Evolutionary conservation across 371 early-diverging fungal genomes (phyloP).

Genomic region (Mycotypha africana): DNA sequence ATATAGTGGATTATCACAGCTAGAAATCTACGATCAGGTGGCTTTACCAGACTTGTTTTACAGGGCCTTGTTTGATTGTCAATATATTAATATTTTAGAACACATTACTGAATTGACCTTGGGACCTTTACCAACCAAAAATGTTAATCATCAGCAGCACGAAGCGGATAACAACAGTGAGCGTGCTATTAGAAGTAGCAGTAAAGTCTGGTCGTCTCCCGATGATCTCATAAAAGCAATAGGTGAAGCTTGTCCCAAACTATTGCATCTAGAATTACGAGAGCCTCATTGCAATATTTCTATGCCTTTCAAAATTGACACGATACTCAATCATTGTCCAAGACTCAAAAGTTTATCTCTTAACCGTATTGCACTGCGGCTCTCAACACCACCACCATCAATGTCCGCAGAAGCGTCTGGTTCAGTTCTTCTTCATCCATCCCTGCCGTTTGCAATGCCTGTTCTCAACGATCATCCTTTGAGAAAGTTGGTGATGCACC

Average conservation of each 20-base stretch:
- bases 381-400: background rate
- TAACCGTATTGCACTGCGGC: conserved; percentile 9
- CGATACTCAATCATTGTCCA: conserved; percentile 8
- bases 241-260: conserved; percentile 6
- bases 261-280: background rate
- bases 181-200: too few species aligned
- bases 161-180: too few species aligned
- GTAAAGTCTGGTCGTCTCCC: too few species aligned
- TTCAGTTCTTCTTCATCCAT: too few species aligned
- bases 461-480: conserved; percentile 3
- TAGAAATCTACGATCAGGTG: conserved; percentile 8
- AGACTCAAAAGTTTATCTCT: background rate
- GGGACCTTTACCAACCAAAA: conserved; percentile 11
- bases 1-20: background rate
- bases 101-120: conserved; percentile 5
- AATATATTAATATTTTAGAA: background rate
- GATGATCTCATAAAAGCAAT: conserved; percentile 3
- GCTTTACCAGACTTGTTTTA: background rate
- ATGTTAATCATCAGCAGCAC: too few species aligned
- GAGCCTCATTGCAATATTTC: conserved; percentile 8
- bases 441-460: too few species aligned
- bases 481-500: conserved; percentile 2
- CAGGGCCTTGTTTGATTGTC: conserved; percentile 5
- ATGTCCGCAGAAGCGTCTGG: background rate
- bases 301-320: conserved; percentile 5